Evolutionary conservation across 192 early-diverging fungal genomes (phyloP).

Genomic region (Backusella parvicylindrica): DNA sequence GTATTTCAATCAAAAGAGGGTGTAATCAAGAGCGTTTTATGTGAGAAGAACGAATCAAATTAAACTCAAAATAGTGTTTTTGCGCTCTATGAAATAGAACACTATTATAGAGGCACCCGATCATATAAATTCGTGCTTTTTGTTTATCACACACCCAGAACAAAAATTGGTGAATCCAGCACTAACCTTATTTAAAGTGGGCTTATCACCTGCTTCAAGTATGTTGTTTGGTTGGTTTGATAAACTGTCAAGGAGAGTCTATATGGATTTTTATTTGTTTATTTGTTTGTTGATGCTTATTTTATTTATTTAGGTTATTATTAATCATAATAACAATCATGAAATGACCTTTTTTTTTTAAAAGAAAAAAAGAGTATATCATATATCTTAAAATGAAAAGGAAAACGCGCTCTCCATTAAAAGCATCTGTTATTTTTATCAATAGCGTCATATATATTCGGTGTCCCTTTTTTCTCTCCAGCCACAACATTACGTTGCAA

Average conservation of each 20-base stretch:
- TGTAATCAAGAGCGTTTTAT: neutral
- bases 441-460: neutral
- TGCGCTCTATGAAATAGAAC: slow-evolving; percentile 29
- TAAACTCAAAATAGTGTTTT: slow-evolving; percentile 17
- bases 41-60: neutral
- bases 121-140: slow-evolving; percentile 31
- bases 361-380: too few relatives aligned
- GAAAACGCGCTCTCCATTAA: neutral
- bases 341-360: neutral
- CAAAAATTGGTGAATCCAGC: slow-evolving; percentile 40
- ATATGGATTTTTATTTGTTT: neutral
- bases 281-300: neutral
- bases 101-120: slow-evolving; percentile 30
- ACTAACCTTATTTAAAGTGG: slow-evolving; percentile 44
- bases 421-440: neutral
- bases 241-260: neutral
- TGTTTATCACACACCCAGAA: slow-evolving; percentile 52
- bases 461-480: neutral
- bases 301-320: neutral
- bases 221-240: slow-evolving; percentile 48
- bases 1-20: slow-evolving; percentile 70
- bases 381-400: neutral
- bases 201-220: slow-evolving; percentile 49
- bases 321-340: neutral
- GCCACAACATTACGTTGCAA: neutral